phyloP scores from a whole-genome alignment of 768 basidiomycete genomes.

The Mrakia frigida region DNA sequence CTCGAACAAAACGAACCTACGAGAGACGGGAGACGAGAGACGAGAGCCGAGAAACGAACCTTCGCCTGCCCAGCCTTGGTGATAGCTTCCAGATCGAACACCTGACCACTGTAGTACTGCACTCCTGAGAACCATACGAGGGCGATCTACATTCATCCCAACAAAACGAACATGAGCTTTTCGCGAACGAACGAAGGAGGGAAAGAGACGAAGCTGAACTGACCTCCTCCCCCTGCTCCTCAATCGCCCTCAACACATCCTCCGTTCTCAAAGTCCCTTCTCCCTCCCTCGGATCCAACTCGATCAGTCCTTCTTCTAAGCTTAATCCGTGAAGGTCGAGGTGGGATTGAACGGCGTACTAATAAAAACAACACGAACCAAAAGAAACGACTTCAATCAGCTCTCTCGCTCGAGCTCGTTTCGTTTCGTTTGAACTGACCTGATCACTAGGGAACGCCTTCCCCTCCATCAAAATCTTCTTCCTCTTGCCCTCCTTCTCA shows the following conservation, averaged over 20 bases:
- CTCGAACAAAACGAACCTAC: no score
- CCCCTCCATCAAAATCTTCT: conserved; percentile 91
- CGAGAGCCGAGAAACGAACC: conserved; percentile 49
- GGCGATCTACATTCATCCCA: conserved; percentile 54
- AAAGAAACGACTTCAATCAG: background rate
- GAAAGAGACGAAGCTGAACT: conserved; percentile 13
- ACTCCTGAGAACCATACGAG: conserved; percentile 89
- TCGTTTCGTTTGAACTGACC: conserved; percentile 50
- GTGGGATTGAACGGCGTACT: conserved; percentile 98
- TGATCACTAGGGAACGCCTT: conserved; percentile 96
- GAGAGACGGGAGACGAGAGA: background rate
- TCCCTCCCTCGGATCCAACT: conserved; percentile 70
- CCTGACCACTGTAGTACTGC: conserved; percentile 96
- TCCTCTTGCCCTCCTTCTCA: conserved; percentile 53
- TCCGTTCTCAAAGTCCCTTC: conserved; percentile 81
- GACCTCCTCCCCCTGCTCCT: conserved; percentile 48
- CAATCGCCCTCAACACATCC: conserved; percentile 75
- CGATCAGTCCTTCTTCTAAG: conserved; percentile 71
- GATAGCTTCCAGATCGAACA: conserved; percentile 79
- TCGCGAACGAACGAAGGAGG: background rate
- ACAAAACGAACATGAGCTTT: no score
- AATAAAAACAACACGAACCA: no score
- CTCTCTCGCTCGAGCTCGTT: background rate
- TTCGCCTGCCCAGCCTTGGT: conserved; percentile 77
- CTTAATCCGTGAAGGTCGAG: conserved; percentile 66